Evolutionary conservation across 2,329 filamentous ascomycete species (phyloP), one percentile per base, ranked within the genome.

Genomic region (Ascochyta fabae): DNA sequence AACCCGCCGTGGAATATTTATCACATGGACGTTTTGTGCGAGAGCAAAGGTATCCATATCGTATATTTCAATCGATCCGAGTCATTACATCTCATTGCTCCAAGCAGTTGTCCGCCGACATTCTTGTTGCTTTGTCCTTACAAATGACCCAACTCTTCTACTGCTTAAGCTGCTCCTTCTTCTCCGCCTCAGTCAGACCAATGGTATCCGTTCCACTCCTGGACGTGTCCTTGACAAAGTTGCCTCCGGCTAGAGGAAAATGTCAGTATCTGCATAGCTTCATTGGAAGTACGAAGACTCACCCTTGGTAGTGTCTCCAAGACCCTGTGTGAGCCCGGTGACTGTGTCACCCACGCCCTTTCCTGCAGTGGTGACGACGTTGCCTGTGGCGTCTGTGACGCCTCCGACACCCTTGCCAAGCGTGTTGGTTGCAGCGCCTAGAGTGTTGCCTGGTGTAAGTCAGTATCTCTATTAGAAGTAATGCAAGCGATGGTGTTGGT

Each of bases 301-400:
- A 71, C 70, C 66, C 43, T 74, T 74, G 0, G 69, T 74, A 2
- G 71, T 75, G 51, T 76, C 73, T 0, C 73, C 73, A 16, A 73
- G 16, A 0, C 72, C 73, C 42, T 66, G 56, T 7, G 71, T 74
- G 6, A 76, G 61, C 0, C 73, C 73, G 8, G 65, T 65, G 24
- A 76, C 66, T 1, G 70, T 72, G 56, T 76, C 70, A 0, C 74
- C 73, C 0, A 76, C 58, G 2, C 74, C 73, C 53, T 74, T 75
- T 0, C 73, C 73, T 9, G 71, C 58, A 4, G 64, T 66, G 0
- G 68, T 56, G 4, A 75, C 68, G 0, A 71, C 67, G 41, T 73
- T 71, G 27, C 73, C 73, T 4, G 69, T 53, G 0, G 70, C 66
- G 27, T 69, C 61, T 1, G 71, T 74, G 2, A 67, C 64, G 46